These are phyloP conservation scores for Trichoderma breve DNA, from an alignment of 2,329 filamentous ascomycete genomes.

Conservation along the genomic window DNA sequence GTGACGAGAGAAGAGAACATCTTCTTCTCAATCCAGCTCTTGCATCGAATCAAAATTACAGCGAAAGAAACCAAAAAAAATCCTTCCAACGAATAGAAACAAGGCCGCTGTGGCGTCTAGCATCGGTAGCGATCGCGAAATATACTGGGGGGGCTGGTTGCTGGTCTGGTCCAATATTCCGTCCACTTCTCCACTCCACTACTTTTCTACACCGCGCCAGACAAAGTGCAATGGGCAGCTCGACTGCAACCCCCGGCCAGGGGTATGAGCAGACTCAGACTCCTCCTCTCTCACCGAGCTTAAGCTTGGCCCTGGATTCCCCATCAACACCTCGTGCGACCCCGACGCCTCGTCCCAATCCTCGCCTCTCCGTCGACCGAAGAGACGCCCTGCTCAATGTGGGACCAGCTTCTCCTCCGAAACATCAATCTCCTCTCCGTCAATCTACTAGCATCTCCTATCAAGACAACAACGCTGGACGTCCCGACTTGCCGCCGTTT, in stretches of 20 bases:
- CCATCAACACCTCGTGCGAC: constrained; percentile 19
- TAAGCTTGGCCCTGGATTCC: constrained; percentile 17
- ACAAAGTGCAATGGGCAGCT: constrained; percentile 18
- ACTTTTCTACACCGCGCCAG: constrained; percentile 16
- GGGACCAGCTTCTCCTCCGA: constrained; percentile 30
- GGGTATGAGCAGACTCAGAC: constrained; percentile 19
- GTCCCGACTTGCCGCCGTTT: constrained; percentile 5
- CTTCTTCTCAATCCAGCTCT: background rate
- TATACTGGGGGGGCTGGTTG: constrained; percentile 13
- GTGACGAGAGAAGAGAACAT: background rate
- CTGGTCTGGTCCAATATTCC: constrained; percentile 20
- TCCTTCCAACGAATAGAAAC: background rate
- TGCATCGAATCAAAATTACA: background rate
- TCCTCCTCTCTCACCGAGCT: constrained; percentile 16
- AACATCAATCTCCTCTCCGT: constrained; percentile 33
- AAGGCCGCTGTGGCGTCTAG: constrained; percentile 7
- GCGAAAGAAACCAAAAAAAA: background rate
- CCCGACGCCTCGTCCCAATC: constrained; percentile 23
- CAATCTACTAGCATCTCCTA: constrained; percentile 32
- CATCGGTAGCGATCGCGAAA: constrained; percentile 13
- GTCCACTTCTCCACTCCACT: constrained; percentile 9
- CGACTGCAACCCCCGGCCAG: constrained; percentile 19
- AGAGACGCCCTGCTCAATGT: constrained; percentile 28
- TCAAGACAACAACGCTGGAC: constrained; percentile 22
- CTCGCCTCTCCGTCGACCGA: constrained; percentile 24